Evolutionary conservation across 345 rosid genomes (phyloP), one percentile per base, ranked within the genome.

Genomic region (Barbarea vulgaris): DNA sequence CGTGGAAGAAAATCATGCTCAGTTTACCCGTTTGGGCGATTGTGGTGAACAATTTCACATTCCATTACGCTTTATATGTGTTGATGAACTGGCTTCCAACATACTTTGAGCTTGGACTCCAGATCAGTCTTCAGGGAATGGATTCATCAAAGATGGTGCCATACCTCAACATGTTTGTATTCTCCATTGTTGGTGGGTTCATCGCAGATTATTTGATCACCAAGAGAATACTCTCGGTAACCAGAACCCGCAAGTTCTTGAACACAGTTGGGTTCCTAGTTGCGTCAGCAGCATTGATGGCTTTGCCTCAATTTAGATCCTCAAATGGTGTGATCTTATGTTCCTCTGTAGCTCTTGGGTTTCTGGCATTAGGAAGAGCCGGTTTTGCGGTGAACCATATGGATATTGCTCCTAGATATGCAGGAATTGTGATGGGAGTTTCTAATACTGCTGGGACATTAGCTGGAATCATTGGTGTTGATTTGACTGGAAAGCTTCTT

Each of bases 11-110:
- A 55, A 95, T 95, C 67, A 41, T 85, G 52, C 19, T 87, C 60
- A 89, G 93, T 72, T 78, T 87, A 58, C 96, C 97, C 0, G 86
- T 95, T 19, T 92, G 97, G 97, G 96, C 99, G 0, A 92, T 95
- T 6, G 97, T 95, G 81, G 92, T 84, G 12, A 95, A 95, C 72
- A 92, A 95, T 53, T 95, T 95, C 77, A 92, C 99, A 13, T 95
- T 95, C 85, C 99, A 95, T 72, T 92, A 95, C 57, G 99, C 98
- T 19, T 67, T 95, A 51, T 95, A 95, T 21, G 96, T 95, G 66
- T 69, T 92, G 82, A 95, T 95, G 97, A 95, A 95, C 79, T 95
- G 99, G 98, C 86, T 95, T 57, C 99, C 99, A 0, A 92, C 97
- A 0, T 92, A 90, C 66, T 90, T 92, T 25, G 99, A 95, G 78